phyloP scores from a whole-genome alignment of 257 asterid genomes.

The Ballota nigra region DNA sequence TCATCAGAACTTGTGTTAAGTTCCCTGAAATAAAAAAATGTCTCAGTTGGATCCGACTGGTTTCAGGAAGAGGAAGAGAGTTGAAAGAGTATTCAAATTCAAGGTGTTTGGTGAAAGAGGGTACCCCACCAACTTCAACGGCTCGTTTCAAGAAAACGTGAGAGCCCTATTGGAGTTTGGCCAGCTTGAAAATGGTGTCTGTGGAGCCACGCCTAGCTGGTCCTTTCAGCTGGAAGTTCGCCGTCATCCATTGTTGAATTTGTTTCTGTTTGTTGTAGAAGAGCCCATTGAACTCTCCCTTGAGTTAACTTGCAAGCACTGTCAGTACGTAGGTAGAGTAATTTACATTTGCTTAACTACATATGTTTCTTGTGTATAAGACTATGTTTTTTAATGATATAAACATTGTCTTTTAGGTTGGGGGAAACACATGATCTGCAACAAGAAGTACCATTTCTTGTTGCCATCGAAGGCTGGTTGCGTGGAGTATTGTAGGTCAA shows the following conservation, averaged over 20 bases:
- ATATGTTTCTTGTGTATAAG: slow-evolving; percentile 1
- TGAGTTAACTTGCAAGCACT: slow-evolving; percentile 68
- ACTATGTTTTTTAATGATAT: neutral
- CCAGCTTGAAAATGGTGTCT: slow-evolving; percentile 49
- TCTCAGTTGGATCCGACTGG: slow-evolving; percentile 63
- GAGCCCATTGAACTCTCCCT: slow-evolving; percentile 71
- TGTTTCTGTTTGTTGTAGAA: slow-evolving; percentile 68
- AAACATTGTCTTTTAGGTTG: slow-evolving; percentile 67
- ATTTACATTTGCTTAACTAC: neutral
- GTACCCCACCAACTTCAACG: slow-evolving; percentile 60
- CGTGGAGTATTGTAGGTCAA: slow-evolving; percentile 44
- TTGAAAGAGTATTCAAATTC: slow-evolving; percentile 76
- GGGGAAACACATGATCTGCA: slow-evolving; percentile 92
- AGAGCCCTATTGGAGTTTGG: slow-evolving; percentile 72
- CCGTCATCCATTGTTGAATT: slow-evolving; percentile 63
- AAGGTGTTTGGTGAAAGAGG: slow-evolving; percentile 80
- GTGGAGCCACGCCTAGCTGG: slow-evolving; percentile 57
- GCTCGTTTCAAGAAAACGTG: slow-evolving; percentile 65
- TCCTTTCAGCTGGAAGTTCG: slow-evolving; percentile 85
- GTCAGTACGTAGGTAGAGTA: slow-evolving; percentile 74
- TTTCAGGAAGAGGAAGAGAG: slow-evolving; percentile 70
- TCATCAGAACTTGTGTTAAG: neutral
- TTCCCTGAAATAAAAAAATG: slow-evolving; percentile 26
- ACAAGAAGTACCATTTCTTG: slow-evolving; percentile 85
- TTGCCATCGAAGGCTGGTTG: slow-evolving; percentile 54